Conservation (phyloP, 208 protist genomes). For the Acanthamoeba castellanii region DNA sequence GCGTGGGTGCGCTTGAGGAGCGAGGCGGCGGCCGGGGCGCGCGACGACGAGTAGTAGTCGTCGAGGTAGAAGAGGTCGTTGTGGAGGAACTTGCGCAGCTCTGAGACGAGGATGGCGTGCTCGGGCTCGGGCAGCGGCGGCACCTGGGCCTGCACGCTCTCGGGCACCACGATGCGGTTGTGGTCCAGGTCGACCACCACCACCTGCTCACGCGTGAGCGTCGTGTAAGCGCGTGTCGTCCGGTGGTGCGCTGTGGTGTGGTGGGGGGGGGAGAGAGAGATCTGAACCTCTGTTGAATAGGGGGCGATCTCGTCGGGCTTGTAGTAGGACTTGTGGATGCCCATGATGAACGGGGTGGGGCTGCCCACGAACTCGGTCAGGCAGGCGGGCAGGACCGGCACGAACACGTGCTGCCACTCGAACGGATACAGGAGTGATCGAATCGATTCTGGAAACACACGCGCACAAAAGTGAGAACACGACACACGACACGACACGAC, state of each 20-base stretch:
- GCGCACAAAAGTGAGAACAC: not conserved
- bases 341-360: conserved; percentile 87
- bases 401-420: conserved; percentile 85
- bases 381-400: conserved; percentile 80
- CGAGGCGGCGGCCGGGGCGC: not conserved
- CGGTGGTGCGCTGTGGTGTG: not conserved
- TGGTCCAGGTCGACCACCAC: conserved; percentile 71
- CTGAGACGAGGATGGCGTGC: conserved; percentile 13
- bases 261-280: not conserved
- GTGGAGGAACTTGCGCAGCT: conserved; percentile 68
- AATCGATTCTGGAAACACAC: conserved; percentile 72
- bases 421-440: conserved; percentile 83
- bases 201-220: not conserved
- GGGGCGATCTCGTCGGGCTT: not conserved
- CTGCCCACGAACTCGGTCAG: conserved; percentile 84
- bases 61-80: conserved; percentile 53
- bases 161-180: conserved; percentile 74
- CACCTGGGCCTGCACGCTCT: not conserved
- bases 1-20: not conserved
- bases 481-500: no score
- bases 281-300: not conserved
- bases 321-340: conserved; percentile 74
- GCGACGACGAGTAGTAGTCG: conserved; percentile 51
- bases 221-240: not conserved
- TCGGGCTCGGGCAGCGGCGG: conserved; percentile 38